Conservation (phyloP, 768 basidiomycete species). For the Suillus americanus region DNA sequence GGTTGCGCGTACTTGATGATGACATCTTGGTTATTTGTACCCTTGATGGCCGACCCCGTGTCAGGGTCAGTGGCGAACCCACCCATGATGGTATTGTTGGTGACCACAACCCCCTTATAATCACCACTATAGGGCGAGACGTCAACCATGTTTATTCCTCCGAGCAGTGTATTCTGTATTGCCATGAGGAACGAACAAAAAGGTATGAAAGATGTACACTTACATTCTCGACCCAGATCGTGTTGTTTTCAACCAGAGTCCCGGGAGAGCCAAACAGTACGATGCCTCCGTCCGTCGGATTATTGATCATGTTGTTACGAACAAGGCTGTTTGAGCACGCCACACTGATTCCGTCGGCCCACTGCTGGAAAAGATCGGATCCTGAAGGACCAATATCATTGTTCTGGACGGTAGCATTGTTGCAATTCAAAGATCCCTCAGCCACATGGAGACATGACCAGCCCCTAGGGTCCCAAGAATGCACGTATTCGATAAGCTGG, state of each 20-base stretch:
- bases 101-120: slow-evolving; percentile 63
- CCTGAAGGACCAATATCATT: slow-evolving; percentile 86
- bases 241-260: slow-evolving; percentile 71
- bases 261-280: slow-evolving; percentile 79
- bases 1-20: slow-evolving; percentile 63
- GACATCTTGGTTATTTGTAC: slow-evolving; percentile 55
- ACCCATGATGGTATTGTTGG: slow-evolving; percentile 65
- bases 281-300: slow-evolving; percentile 79
- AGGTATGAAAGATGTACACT: slow-evolving; percentile 21
- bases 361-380: slow-evolving; percentile 59
- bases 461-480: slow-evolving; percentile 71
- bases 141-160: slow-evolving; percentile 81
- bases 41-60: slow-evolving; percentile 42
- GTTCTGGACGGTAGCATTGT: slow-evolving; percentile 64
- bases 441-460: slow-evolving; percentile 84
- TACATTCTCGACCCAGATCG: slow-evolving; percentile 69
- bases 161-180: slow-evolving; percentile 61
- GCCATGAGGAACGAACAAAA: background rate
- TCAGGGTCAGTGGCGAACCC: slow-evolving; percentile 58
- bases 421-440: slow-evolving; percentile 68
- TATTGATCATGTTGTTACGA: slow-evolving; percentile 67
- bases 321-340: slow-evolving; percentile 63
- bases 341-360: slow-evolving; percentile 83
- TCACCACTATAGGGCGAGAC: slow-evolving; percentile 66
- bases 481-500: slow-evolving; percentile 78